Evolutionary conservation across 225 moss, liverwort and hornwort genomes (phyloP).

Genomic region (Polytrichum commune): DNA sequence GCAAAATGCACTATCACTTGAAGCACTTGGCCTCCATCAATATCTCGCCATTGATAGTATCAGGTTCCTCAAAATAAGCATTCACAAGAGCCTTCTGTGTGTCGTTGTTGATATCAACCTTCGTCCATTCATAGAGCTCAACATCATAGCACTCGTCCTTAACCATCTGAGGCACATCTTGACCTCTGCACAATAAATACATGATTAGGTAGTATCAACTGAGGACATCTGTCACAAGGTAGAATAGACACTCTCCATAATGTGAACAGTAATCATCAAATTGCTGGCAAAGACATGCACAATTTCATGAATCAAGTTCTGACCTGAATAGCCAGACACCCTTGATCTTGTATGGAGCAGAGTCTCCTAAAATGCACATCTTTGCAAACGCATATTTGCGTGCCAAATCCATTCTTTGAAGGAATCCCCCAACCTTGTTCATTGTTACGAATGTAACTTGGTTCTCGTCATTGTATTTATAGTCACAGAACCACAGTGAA

Average conservation of each 20-base stretch:
- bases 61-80: slow-evolving; percentile 96
- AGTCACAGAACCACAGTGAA: slow-evolving; percentile 92
- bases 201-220: too few species aligned
- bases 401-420: slow-evolving; percentile 86
- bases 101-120: slow-evolving; percentile 59
- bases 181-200: slow-evolving; percentile 33
- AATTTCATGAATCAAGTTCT: background rate
- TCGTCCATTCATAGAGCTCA: slow-evolving; percentile 84
- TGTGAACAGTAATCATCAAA: background rate
- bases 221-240: too few species aligned
- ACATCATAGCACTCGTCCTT: slow-evolving; percentile 84
- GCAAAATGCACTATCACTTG: slow-evolving; percentile 44
- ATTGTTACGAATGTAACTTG: slow-evolving; percentile 70
- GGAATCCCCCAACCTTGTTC: slow-evolving; percentile 97
- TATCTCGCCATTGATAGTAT: slow-evolving; percentile 71
- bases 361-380: slow-evolving; percentile 73
- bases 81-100: slow-evolving; percentile 71
- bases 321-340: slow-evolving; percentile 86
- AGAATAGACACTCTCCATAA: too few species aligned
- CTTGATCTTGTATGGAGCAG: slow-evolving; percentile 77
- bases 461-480: slow-evolving; percentile 95
- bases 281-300: background rate
- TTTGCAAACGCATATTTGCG: slow-evolving; percentile 92
- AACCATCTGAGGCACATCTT: slow-evolving; percentile 74
- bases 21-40: slow-evolving; percentile 91